Evolutionary conservation across 106 monocot genomes (phyloP), one percentile per base, ranked within the genome.

Genomic region (Allium cepa): DNA sequence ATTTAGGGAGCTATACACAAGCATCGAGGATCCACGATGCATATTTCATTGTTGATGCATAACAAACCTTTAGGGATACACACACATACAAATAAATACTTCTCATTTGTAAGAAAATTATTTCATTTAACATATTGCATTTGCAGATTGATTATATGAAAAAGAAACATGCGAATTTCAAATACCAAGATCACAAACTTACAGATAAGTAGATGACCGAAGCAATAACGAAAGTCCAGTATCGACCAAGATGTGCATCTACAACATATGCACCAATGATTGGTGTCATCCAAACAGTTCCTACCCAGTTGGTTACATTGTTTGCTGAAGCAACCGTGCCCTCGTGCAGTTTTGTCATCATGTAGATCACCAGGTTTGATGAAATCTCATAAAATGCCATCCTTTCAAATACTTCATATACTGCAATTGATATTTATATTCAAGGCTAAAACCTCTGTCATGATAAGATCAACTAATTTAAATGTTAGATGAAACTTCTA

Each of bases 231-330:
- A 94, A 90, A 50, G 94, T 94, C 85, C 90, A 77, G 71, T 85
- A 94, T 6, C 94, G 84, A 26, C 94, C 94, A 15, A 90, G 87
- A 58, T 85, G 72, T 1, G 94, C 90, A 68, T 94, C 94, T 26
- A 90, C 94, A 22, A 94, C 49, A 72, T 90, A 90, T 18, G 94
- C 94, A 4, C 90, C 94, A 9, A 87, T n/a, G 46, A 90, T 73
- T 0, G 94, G 94, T 7, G 85, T 90, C 84, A 94, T 60, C 85
- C 82, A 94, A 11, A 94, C 77, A 8, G 90, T 83, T 66, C 94
- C 94, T 45, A 80, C 80, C 90, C 94, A 94, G 16, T 94, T 94
- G 51, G 94, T 94, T 7, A 94, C 90, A 47, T 94, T 94, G 75
- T 94, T 94, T 7, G 94, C 56, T 3, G 94, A 80, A 5, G 62